Conservation (phyloP, 2,329 filamentous ascomycete genomes). For the Neurospora sp. region DNA sequence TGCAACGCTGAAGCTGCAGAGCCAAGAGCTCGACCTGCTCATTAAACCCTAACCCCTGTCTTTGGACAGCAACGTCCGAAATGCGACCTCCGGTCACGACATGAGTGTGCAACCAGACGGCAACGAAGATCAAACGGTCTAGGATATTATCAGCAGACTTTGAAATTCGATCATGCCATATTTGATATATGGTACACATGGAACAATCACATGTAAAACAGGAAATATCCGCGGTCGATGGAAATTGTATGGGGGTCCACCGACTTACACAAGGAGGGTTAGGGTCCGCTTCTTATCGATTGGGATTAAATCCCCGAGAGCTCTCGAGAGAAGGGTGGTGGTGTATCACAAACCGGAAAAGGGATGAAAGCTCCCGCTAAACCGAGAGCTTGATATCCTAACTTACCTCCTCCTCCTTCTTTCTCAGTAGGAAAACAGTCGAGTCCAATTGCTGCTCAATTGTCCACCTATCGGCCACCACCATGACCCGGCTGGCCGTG, state of each 20-base stretch:
- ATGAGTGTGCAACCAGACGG: not conserved
- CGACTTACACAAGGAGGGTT: not conserved
- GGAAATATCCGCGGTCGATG: not conserved
- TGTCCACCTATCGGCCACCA: not conserved
- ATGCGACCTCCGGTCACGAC: not conserved
- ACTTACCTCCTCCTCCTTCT: not conserved
- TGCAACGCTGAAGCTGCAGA: not conserved
- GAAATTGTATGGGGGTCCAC: not conserved
- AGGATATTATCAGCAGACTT: not conserved
- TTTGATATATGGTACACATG: not conserved
- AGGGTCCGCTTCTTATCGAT: not conserved
- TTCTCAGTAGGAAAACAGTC: not conserved
- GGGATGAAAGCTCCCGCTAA: not conserved
- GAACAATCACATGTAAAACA: not conserved
- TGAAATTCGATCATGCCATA: not conserved
- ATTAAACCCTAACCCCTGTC: slow-evolving; percentile 9
- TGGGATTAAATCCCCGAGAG: not conserved
- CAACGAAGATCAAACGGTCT: not conserved
- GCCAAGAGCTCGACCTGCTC: not conserved
- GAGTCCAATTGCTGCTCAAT: not conserved
- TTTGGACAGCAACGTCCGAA: not conserved
- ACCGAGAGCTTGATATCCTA: not conserved
- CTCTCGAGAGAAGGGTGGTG: not conserved
- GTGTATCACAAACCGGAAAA: not conserved
- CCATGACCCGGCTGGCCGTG: slow-evolving; percentile 11